Conservation (phyloP, 371 early-diverging fungal species). For the Syncephalastrum monosporum region DNA sequence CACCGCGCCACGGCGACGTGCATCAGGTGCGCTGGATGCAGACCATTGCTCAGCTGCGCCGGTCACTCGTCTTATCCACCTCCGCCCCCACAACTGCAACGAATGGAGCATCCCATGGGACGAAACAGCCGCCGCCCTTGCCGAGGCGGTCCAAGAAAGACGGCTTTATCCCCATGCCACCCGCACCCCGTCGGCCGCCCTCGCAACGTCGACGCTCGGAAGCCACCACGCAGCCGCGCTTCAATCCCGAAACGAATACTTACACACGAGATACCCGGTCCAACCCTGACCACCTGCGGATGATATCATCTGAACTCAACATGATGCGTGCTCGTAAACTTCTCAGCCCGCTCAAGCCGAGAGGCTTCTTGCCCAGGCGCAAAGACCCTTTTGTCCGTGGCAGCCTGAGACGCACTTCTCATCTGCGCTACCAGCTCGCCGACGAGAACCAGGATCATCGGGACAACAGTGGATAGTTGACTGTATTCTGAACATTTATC, state of each 20-base stretch:
- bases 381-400: slow-evolving; percentile 49
- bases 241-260: slow-evolving; percentile 49
- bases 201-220: slow-evolving; percentile 43
- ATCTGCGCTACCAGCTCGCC: slow-evolving; percentile 18
- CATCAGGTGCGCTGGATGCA: slow-evolving; percentile 24
- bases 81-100: slow-evolving; percentile 8
- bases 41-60: slow-evolving; percentile 27
- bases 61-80: slow-evolving; percentile 24
- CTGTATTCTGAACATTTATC: too few relatives aligned
- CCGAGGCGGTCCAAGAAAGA: slow-evolving; percentile 10
- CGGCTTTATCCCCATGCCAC: slow-evolving; percentile 46
- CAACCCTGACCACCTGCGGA: slow-evolving; percentile 59
- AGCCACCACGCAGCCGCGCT: slow-evolving; percentile 52
- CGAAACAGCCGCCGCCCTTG: neutral
- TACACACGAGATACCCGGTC: slow-evolving; percentile 59
- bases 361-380: slow-evolving; percentile 58
- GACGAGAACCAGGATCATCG: too few relatives aligned
- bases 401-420: slow-evolving; percentile 25
- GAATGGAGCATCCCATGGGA: neutral
- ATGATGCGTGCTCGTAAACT: slow-evolving; percentile 61
- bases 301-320: slow-evolving; percentile 59
- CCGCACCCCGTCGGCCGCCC: slow-evolving; percentile 34
- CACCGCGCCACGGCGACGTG: slow-evolving; percentile 22
- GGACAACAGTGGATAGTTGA: too few relatives aligned
- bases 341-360: slow-evolving; percentile 56